Conservation (phyloP, 192 early-diverging fungal species). For the Mortierella alpina region DNA sequence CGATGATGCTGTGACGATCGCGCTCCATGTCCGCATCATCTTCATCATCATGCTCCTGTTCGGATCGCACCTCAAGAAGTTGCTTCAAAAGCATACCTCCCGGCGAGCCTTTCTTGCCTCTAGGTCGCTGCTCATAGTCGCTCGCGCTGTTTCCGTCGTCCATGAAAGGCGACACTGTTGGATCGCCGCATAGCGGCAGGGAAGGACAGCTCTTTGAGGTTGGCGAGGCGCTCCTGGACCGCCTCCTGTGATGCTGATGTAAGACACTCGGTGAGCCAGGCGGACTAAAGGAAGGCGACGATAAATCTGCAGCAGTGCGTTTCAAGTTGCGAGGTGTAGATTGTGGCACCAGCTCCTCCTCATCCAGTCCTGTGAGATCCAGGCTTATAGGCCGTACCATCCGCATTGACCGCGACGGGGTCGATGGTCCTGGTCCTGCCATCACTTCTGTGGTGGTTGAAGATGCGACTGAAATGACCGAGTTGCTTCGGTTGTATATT, state of each 20-base stretch:
- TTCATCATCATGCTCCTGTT: neutral
- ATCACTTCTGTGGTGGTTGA: conserved; percentile 18
- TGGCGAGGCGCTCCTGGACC: conserved; percentile 9
- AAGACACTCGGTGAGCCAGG: conserved; percentile 11
- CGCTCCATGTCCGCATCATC: neutral
- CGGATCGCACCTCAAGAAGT: conserved; percentile 3
- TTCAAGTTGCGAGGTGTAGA: conserved; percentile 15
- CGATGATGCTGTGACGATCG: conserved; percentile 20
- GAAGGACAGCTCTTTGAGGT: neutral
- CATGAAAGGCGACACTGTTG: conserved; percentile 21
- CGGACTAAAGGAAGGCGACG: conserved; percentile 13
- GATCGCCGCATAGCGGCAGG: neutral
- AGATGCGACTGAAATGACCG: conserved; percentile 33
- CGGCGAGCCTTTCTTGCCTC: neutral
- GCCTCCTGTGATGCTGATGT: conserved; percentile 1
- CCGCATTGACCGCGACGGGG: conserved; percentile 11
- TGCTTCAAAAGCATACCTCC: conserved; percentile 28
- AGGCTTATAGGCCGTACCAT: neutral
- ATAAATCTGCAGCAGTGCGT: conserved; percentile 19
- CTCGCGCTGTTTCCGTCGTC: neutral
- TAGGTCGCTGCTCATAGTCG: neutral
- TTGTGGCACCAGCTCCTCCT: conserved; percentile 1
- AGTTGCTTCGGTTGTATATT: conserved; percentile 23
- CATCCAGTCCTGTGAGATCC: conserved; percentile 30
- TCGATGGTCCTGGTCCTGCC: conserved; percentile 6